Evolutionary conservation across 2,329 filamentous ascomycete genomes (phyloP), one percentile per base, ranked within the genome.

Genomic region (Lasiodiplodia citricola): DNA sequence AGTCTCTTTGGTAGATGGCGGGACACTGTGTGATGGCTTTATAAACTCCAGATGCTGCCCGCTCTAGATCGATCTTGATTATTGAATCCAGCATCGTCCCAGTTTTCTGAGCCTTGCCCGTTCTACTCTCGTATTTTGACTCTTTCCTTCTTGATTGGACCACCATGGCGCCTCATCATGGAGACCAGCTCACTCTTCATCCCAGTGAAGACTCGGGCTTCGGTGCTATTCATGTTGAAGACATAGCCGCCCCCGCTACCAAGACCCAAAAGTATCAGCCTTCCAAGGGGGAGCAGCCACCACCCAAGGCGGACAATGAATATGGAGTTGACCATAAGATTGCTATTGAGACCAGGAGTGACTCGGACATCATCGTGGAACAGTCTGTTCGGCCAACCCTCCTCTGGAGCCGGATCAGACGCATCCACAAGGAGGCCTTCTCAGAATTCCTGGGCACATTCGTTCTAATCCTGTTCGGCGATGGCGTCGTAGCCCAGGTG

Each of bases 401-500:
- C 18, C 60, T 64, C 14, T 83, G 81, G 81, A 77, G 77, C 4
- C 75, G 75, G 25, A 74, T 81, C 52, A 70, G 80, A 21, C 60
- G 60, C n/a, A 38, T 52, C 47, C 83, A 64, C 47, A 64, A 85
- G 69, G 88, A 91, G 70, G 85, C 85, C 1, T 87, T 91, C 71
- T 87, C 88, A 1, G 89, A 92, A 72, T 91, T 92, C 79, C 85
- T 90, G 62, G 90, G 89, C 8, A 90, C 87, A 14, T 89, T 92
- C 81, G 85, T 90, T 67, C 78, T 92, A 70, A 82, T 92, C 69
- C 79, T 92, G 51, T 92, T 92, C 73, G 90, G 90, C 4, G 87
- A 92, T 70, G 90, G 89, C n/a, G 87, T 88, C 67, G 88, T 92
- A 23, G 90, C 90, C 3, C 91, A 92, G 76, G 90, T 91, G 0